phyloP scores from a whole-genome alignment of 2,329 filamentous ascomycete genomes.

The Canariomyces notabilis region DNA sequence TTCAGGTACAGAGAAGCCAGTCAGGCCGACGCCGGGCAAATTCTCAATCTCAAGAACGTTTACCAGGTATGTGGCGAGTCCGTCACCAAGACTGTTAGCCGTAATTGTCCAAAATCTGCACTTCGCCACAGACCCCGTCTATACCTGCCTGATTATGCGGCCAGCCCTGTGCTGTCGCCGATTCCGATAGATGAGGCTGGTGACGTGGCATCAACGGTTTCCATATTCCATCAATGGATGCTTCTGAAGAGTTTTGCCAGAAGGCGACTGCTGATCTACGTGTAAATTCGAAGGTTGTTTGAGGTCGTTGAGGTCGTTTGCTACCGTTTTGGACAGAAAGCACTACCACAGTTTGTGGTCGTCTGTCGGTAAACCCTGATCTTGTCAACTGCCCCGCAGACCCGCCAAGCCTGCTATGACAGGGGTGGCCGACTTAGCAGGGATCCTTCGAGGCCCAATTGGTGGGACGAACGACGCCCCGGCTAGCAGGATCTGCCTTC shows the following conservation, averaged over 20 bases:
- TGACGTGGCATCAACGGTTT: conserved; percentile 40
- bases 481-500: conserved; percentile 26
- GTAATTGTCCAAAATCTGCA: conserved; percentile 19
- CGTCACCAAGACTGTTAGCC: conserved; percentile 13
- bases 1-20: conserved; percentile 2
- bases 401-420: conserved; percentile 29
- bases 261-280: conserved; percentile 2
- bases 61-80: conserved; percentile 22
- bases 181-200: conserved; percentile 34
- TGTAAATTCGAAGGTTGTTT: background rate
- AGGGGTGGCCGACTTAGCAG: conserved; percentile 29
- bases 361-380: background rate
- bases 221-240: conserved; percentile 14
- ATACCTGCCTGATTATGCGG: too few relatives aligned
- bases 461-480: conserved; percentile 26
- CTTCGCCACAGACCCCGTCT: conserved; percentile 37
- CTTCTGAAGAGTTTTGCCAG: conserved; percentile 3
- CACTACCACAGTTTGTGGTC: too few relatives aligned
- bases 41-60: conserved; percentile 6
- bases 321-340: conserved; percentile 4
- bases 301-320: background rate
- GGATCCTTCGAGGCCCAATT: conserved; percentile 33
- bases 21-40: conserved; percentile 6
- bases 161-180: conserved; percentile 10
- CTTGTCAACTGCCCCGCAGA: conserved; percentile 11